Base-by-base conservation (phyloP, 2,329 filamentous ascomycete genomes). In the Pezicula radicicola region DNA sequence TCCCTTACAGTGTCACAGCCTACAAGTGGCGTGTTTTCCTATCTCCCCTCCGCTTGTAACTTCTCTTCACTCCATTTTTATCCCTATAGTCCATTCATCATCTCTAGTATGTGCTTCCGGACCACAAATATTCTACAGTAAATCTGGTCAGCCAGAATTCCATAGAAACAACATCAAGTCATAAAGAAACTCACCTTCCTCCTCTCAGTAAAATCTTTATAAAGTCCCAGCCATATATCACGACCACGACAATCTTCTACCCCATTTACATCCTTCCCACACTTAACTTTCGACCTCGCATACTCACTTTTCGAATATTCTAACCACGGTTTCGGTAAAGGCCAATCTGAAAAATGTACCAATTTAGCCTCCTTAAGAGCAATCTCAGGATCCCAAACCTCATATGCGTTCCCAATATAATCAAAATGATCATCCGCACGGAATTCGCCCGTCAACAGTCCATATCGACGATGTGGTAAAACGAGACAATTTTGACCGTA, bases 341-440 rank as follows among this genome's bases (percentile, higher is more conserved):
- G 81, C 75, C 77, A 79, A 62, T 85, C 81, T 18, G 74, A 78
- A 62, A 84, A 85, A 63, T 84, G 81, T 4, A 85, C 72, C 1
- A 82, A 68, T 51, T 80, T 83, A 2, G 80, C 77, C 55, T 82
- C 76, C 4, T 69, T 64, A 30, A 76, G 63, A 3, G 72, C 71
- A 36, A 65, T 67, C 21, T 81, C 74, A 0, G 80, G 70, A 61
- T 83, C 75, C 80, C 80, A 84, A 5, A 52, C 58, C 28, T 68
- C 66, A 33, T 33, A 33, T 45, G 68, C 71, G 27, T 68, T 66
- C 1, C 77, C 78, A 5, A 82, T 60, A 55, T 78, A 83, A 1
- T 66, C 65, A 15, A 78, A 67, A 80, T 58, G 8, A 3, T 50
- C 28, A 19, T 73, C 64, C 1, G 57, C 59, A 3, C 80, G 72